Base-by-base conservation (phyloP, 164 flowering plant species). In the Piper longum region DNA sequence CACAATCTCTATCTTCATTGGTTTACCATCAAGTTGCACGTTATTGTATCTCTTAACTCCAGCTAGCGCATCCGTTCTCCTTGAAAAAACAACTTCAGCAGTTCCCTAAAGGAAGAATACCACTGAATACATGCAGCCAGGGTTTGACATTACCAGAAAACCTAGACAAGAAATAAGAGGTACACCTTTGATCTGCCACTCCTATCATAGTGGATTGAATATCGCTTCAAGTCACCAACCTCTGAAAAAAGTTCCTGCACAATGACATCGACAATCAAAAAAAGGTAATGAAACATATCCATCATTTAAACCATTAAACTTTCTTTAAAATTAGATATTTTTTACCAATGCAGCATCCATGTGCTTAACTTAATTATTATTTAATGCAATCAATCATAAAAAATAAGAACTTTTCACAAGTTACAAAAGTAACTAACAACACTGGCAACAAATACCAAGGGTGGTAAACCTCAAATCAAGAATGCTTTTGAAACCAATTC, bases 11-110 rank as follows among this genome's bases (percentile, higher is more conserved):
- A 93, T 84, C 67, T 93, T 93, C 99, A 93, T 93, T 40, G 95
- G 97, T 74, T 93, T 93, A 63, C 99, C 99, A 77, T 93, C 99
- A 67, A 93, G 97, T 77, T 90, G 96, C 52, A 90, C 97, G 74
- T 87, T 81, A 77, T 93, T 87, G 79, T 93, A 93, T 76, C 82
- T 82, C 85, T 88, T 88, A 54, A 90, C 81, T 73, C 92, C 97
- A 19, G 88, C 84, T 6, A 78, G 67, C 61, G 87, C 97, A 85
- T 89, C 97, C 16, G 59, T 14, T 40, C 85, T 69, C 63, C 88
- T 70, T 61, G 95, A 75, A 66, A 76, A 89, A 59, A 89, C 95
- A 56, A 89, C 86, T 72, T 89, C 92, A 7, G 97, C 91, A 3
- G 97, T 85, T 65, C 97, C 97, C 97, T 89, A 69, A 66, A 68